Conservation (phyloP, 73 alveolate genomes). For the Breviolum minutum region DNA sequence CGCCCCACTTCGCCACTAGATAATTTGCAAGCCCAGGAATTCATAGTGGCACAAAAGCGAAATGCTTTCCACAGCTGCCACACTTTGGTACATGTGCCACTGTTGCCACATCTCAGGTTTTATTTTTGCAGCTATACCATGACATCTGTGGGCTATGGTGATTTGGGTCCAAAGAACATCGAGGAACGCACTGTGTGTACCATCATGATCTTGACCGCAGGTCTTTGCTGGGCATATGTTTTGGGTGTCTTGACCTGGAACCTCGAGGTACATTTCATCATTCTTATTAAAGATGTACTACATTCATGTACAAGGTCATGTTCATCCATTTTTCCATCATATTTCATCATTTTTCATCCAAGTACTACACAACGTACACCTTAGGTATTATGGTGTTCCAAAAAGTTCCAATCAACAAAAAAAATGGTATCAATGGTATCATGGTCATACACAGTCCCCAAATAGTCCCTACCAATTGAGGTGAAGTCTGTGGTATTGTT, state of each 20-base stretch:
- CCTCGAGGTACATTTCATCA: not conserved
- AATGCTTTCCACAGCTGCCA: too few species aligned
- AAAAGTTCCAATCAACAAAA: too few species aligned
- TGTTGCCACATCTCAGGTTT: constrained; percentile 2
- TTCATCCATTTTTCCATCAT: too few species aligned
- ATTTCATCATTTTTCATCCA: not conserved
- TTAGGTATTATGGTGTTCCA: too few species aligned
- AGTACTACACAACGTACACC: too few species aligned
- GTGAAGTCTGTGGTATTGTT: constrained; percentile 69
- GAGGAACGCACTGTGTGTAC: constrained; percentile 58
- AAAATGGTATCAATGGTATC: too few species aligned
- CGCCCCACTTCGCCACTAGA: too few species aligned
- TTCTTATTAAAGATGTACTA: not conserved
- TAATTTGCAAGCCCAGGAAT: too few species aligned
- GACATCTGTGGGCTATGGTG: constrained; percentile 84
- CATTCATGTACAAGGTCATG: too few species aligned
- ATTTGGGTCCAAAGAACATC: constrained; percentile 66
- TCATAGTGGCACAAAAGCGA: too few species aligned
- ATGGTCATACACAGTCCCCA: too few species aligned
- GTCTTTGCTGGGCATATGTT: constrained; percentile 76
- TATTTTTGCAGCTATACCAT: constrained; percentile 77
- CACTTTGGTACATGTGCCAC: too few species aligned
- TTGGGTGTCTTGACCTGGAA: constrained; percentile 1
- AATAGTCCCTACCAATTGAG: not conserved
- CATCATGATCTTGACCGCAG: constrained; percentile 59